These are phyloP conservation scores for Aspergillus incahuasiensis DNA, from an alignment of 495 filamentous ascomycete genomes.

Conservation along the genomic window DNA sequence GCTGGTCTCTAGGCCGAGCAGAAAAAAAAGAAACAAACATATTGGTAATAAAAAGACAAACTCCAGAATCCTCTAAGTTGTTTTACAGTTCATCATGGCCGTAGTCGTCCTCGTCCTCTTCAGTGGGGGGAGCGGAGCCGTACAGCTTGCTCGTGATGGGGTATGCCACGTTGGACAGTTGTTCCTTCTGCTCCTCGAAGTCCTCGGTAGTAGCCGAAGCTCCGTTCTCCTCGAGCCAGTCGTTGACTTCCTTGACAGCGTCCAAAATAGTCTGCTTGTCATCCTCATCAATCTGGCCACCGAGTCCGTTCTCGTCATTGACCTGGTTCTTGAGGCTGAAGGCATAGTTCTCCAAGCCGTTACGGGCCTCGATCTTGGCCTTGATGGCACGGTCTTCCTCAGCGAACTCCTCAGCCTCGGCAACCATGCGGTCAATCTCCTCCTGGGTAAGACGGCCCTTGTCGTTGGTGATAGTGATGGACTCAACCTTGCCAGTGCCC, in stretches of 20 bases:
- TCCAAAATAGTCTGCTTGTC: conserved; percentile 98
- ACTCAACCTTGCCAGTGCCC: conserved; percentile 93
- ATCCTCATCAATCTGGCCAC: conserved; percentile 96
- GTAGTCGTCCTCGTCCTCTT: conserved; percentile 67
- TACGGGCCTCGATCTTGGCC: conserved; percentile 89
- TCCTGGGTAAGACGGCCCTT: conserved; percentile 94
- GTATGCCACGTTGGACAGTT: conserved; percentile 92
- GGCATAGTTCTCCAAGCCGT: conserved; percentile 93
- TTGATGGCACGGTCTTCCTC: conserved; percentile 98
- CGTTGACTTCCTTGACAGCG: conserved; percentile 93
- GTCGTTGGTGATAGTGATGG: conserved; percentile 97
- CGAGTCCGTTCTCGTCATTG: conserved; percentile 93
- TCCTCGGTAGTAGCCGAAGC: conserved; percentile 82
- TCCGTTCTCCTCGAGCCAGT: conserved; percentile 97
- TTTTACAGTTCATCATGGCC: conserved; percentile 89
- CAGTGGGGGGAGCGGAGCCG: conserved; percentile 58
- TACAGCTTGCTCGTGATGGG: conserved; percentile 99
- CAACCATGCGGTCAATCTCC: conserved; percentile 97
- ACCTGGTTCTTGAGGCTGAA: conserved; percentile 99
- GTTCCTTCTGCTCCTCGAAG: conserved; percentile 99
- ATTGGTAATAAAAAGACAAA: conserved; percentile 24
- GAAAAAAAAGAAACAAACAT: conserved; percentile 18
- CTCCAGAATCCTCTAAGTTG: conserved; percentile 43
- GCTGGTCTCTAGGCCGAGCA: neutral
- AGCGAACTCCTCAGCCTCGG: conserved; percentile 95